phyloP scores from a whole-genome alignment of 2,329 filamentous ascomycete species.

The Ophiostoma ips region DNA sequence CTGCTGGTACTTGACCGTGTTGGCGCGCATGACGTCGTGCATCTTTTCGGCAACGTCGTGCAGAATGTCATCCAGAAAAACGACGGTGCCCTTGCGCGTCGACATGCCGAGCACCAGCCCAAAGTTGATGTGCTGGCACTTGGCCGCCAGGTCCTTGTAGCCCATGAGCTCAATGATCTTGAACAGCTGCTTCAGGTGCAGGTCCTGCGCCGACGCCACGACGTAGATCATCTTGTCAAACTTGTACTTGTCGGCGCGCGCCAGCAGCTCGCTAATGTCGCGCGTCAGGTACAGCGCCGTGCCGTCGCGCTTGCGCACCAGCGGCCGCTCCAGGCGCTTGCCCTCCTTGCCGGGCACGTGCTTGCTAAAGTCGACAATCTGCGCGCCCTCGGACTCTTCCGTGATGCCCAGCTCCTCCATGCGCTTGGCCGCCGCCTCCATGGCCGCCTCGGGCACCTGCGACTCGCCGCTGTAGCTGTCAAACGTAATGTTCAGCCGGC shows the following conservation, averaged over 20 bases:
- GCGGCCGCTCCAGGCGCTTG: constrained; percentile 55
- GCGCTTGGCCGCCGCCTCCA: constrained; percentile 47
- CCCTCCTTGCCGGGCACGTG: constrained; percentile 51
- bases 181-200: constrained; percentile 61
- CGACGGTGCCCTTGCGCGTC: constrained; percentile 59
- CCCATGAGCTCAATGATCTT: constrained; percentile 64
- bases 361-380: constrained; percentile 58
- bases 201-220: constrained; percentile 56
- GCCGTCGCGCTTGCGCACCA: constrained; percentile 60
- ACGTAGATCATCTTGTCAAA: constrained; percentile 77
- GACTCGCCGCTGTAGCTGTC: constrained; percentile 66
- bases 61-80: constrained; percentile 60
- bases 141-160: constrained; percentile 50
- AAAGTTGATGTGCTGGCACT: constrained; percentile 64
- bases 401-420: constrained; percentile 51
- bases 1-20: constrained; percentile 79
- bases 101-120: constrained; percentile 58
- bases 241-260: constrained; percentile 46
- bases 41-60: constrained; percentile 80
- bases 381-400: constrained; percentile 57
- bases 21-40: constrained; percentile 94
- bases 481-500: constrained; percentile 56
- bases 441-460: constrained; percentile 51
- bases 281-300: constrained; percentile 66
- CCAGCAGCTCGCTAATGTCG: constrained; percentile 61